Percentiles rank a stretch among this genome's conserved stretches.
phyloP scores from a whole-genome alignment of 2,329 filamentous ascomycete species.

The Balansia obtecta region DNA sequence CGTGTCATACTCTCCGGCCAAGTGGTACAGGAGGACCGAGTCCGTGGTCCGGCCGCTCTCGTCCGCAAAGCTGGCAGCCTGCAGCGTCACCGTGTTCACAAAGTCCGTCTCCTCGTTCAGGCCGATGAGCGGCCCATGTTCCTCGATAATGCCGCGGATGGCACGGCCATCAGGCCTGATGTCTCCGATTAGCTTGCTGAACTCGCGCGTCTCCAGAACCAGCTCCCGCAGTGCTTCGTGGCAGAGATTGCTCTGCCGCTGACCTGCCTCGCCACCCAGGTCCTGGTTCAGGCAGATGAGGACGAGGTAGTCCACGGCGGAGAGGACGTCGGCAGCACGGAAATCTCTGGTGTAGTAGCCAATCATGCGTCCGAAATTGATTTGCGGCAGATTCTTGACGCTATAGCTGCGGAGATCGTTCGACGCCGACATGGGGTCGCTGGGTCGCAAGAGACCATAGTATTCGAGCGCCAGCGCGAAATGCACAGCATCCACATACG shows the following conservation, averaged over 20 bases:
- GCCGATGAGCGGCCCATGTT: slow-evolving; percentile 69
- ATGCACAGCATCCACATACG: slow-evolving; percentile 87
- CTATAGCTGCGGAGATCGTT: slow-evolving; percentile 58
- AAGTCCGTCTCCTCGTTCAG: slow-evolving; percentile 72
- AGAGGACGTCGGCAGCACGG: slow-evolving; percentile 75
- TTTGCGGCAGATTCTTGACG: slow-evolving; percentile 59
- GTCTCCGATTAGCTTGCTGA: slow-evolving; percentile 86
- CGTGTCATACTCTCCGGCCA: slow-evolving; percentile 89
- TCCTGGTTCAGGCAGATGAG: slow-evolving; percentile 89
- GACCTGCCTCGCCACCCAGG: slow-evolving; percentile 59
- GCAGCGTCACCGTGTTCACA: slow-evolving; percentile 80
- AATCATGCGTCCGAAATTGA: slow-evolving; percentile 89
- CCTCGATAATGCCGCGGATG: slow-evolving; percentile 77
- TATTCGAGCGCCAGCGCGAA: slow-evolving; percentile 82
- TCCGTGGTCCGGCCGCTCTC: slow-evolving; percentile 90
- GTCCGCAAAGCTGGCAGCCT: slow-evolving; percentile 85
- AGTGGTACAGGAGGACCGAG: slow-evolving; percentile 85
- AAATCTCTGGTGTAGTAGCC: slow-evolving; percentile 96
- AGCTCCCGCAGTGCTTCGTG: slow-evolving; percentile 89
- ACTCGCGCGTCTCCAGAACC: slow-evolving; percentile 92
- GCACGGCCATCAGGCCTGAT: slow-evolving; percentile 76
- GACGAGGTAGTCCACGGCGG: slow-evolving; percentile 85
- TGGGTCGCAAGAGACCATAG: slow-evolving; percentile 80
- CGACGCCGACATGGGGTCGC: slow-evolving; percentile 62
- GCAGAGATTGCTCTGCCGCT: slow-evolving; percentile 68